These are phyloP conservation scores for Botrytis galanthina DNA, from an alignment of 2,329 filamentous ascomycete genomes.

Conservation along the genomic window DNA sequence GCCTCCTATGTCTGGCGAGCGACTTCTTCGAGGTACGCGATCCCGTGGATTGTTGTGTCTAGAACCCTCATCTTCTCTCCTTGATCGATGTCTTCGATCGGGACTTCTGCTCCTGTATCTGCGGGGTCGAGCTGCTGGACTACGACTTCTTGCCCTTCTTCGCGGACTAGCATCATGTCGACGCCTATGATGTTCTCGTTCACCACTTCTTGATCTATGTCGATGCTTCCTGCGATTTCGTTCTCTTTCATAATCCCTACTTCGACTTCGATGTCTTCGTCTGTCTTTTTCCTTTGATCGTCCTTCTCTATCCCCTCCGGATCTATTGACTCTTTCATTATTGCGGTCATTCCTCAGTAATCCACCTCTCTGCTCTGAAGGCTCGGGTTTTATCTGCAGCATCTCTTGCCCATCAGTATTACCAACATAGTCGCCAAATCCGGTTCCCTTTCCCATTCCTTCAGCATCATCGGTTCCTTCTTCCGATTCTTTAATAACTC, in stretches of 20 bases:
- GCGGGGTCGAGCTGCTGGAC: conserved; percentile 27
- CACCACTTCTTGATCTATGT: conserved; percentile 33
- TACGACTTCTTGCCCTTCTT: conserved; percentile 34
- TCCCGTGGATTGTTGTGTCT: conserved; percentile 6
- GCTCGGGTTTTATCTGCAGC: conserved; percentile 18
- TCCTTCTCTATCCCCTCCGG: conserved; percentile 36
- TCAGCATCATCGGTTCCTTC: conserved; percentile 41
- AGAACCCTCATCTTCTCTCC: conserved; percentile 29
- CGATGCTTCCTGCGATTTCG: conserved; percentile 22
- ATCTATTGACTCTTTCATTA: conserved; percentile 21
- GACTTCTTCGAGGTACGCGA: conserved; percentile 25
- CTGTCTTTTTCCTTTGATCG: conserved; percentile 33
- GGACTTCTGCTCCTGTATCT: conserved; percentile 36
- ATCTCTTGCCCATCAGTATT: conserved; percentile 28
- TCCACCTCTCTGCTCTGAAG: conserved; percentile 27
- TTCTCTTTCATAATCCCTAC: conserved; percentile 26
- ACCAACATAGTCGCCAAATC: conserved; percentile 38
- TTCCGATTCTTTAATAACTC: conserved; percentile 49
- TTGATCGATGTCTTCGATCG: conserved; percentile 32
- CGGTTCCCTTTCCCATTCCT: conserved; percentile 33
- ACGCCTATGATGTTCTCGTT: conserved; percentile 29
- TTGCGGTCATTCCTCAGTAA: conserved; percentile 24
- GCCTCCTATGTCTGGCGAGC: conserved; percentile 24
- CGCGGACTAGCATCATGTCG: conserved; percentile 30
- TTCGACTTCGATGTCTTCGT: conserved; percentile 37